phyloP scores from a whole-genome alignment of 1,139 yeast species.

The Taphrina confusa region DNA sequence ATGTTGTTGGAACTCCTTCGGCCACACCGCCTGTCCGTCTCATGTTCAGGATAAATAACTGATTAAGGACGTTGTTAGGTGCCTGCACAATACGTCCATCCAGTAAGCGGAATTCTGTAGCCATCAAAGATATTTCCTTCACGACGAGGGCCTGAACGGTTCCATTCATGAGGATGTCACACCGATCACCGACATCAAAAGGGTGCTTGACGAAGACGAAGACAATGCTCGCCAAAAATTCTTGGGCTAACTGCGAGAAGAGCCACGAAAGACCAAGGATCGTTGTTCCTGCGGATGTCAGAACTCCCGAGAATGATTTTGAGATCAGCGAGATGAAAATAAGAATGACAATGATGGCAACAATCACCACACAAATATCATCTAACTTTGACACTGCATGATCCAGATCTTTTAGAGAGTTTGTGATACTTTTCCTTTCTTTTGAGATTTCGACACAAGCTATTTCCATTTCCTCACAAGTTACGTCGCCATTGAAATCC shows the following conservation, averaged over 20 bases:
- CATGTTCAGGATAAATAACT: constrained; percentile 49
- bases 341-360: constrained; percentile 46
- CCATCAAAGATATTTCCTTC: constrained; percentile 47
- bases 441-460: constrained; percentile 47
- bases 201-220: constrained; percentile 52
- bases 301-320: constrained; percentile 49
- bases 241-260: constrained; percentile 50
- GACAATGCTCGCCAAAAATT: constrained; percentile 49
- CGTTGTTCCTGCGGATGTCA: constrained; percentile 51
- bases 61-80: constrained; percentile 48
- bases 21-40: constrained; percentile 49
- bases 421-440: constrained; percentile 48
- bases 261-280: constrained; percentile 50
- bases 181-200: constrained; percentile 50
- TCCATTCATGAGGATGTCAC: constrained; percentile 43
- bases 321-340: constrained; percentile 51
- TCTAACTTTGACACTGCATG: constrained; percentile 51
- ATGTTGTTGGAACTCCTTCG: constrained; percentile 38
- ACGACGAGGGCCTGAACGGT: constrained; percentile 43
- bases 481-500: constrained; percentile 48
- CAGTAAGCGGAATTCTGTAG: constrained; percentile 47
- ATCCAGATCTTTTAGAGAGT: constrained; percentile 50
- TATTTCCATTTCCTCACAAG: constrained; percentile 49
- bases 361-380: constrained; percentile 47
- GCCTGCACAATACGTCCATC: constrained; percentile 47